phyloP scores from a whole-genome alignment of 768 basidiomycete genomes.

The Russula ochroleuca region DNA sequence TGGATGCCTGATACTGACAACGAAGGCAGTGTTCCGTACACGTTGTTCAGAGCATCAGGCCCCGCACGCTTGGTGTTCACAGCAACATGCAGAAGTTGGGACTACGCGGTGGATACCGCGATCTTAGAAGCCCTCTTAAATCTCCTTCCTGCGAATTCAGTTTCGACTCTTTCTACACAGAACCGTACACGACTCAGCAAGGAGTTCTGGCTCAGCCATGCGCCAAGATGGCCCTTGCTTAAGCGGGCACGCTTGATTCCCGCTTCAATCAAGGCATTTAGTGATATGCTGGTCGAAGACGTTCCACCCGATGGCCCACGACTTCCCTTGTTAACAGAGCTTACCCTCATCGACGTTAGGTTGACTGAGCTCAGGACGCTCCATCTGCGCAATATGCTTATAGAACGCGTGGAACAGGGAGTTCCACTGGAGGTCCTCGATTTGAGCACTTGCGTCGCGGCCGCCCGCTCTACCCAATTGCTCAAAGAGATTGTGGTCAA shows the following conservation, averaged over 20 bases:
- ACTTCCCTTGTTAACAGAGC: not conserved
- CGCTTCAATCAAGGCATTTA: not conserved
- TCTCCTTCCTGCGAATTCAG: not conserved
- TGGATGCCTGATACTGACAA: conserved; percentile 5
- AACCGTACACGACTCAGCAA: not conserved
- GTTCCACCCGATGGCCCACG: not conserved
- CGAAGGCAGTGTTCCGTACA: fast-evolving
- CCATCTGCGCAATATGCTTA: conserved; percentile 1
- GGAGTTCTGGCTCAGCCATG: not conserved
- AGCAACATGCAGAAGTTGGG: too few relatives aligned
- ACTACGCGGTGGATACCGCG: too few relatives aligned
- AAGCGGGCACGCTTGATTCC: not conserved
- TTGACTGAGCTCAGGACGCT: not conserved
- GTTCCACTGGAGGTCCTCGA: conserved; percentile 11
- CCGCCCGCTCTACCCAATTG: not conserved
- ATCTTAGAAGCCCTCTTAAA: not conserved
- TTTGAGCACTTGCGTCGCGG: not conserved
- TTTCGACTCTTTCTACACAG: not conserved
- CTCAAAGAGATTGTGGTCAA: conserved; percentile 7
- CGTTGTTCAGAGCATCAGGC: not conserved
- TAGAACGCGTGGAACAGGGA: not conserved
- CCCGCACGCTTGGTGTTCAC: not conserved
- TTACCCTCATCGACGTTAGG: not conserved
- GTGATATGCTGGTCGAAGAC: not conserved
- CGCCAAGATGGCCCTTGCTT: not conserved